Conservation (phyloP, 805 yeast genomes). For the Yarrowia sp. region DNA sequence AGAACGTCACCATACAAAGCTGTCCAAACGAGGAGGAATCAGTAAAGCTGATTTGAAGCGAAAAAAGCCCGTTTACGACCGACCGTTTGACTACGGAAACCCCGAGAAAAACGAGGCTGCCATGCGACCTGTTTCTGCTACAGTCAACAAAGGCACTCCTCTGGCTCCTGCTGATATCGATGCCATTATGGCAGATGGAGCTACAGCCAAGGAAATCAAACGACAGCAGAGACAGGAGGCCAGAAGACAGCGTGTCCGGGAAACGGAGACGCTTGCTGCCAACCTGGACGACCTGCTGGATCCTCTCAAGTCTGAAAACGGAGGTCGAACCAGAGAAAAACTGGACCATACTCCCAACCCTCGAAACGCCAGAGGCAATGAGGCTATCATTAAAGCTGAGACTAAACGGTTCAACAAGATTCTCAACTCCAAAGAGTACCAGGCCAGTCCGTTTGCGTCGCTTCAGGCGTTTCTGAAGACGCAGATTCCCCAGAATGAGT, state of each 20-base stretch:
- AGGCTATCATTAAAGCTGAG: constrained; percentile 31
- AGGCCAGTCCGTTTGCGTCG: constrained; percentile 32
- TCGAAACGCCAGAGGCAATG: constrained; percentile 27
- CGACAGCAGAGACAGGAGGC: constrained; percentile 17
- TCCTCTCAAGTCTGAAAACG: constrained; percentile 5
- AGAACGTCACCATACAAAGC: background rate
- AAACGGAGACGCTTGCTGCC: constrained; percentile 11
- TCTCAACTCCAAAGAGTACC: constrained; percentile 28
- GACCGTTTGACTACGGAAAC: constrained; percentile 18
- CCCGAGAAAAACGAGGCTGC: constrained; percentile 10
- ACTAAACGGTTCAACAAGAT: constrained; percentile 30
- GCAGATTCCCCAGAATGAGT: constrained; percentile 24
- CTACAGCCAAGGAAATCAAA: constrained; percentile 18
- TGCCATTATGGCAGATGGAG: constrained; percentile 12
- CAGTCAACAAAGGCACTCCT: background rate
- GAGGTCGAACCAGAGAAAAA: background rate
- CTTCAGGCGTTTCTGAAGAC: constrained; percentile 29
- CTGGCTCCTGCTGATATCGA: constrained; percentile 10
- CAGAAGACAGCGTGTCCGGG: background rate
- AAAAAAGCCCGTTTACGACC: background rate
- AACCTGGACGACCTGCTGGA: constrained; percentile 20
- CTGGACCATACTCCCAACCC: constrained; percentile 28
- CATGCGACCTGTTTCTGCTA: constrained; percentile 1
- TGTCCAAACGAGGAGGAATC: constrained; percentile 14
- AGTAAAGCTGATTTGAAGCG: background rate